These are phyloP conservation scores for Miscanthus lutarioriparius DNA, from an alignment of 176 grass and related monocot species.

Conservation along the genomic window DNA sequence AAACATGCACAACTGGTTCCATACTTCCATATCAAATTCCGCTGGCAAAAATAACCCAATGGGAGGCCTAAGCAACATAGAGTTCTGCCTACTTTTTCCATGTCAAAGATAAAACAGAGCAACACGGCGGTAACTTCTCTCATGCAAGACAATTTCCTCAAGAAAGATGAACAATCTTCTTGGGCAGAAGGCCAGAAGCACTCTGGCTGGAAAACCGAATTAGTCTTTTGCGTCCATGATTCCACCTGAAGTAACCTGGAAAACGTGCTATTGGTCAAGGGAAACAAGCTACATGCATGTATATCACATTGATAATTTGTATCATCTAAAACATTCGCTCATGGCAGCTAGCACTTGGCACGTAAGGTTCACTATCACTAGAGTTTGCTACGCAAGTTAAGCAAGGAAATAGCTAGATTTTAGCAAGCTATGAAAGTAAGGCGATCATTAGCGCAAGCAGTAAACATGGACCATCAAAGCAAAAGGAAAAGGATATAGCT, in stretches of 20 bases:
- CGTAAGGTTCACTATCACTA: background rate
- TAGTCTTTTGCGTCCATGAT: constrained; percentile 84
- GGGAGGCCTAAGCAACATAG: too few species aligned
- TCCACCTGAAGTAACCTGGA: constrained; percentile 85
- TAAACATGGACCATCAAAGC: constrained; percentile 6
- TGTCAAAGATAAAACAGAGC: too few species aligned
- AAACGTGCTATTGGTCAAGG: constrained; percentile 75
- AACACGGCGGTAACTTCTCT: too few species aligned
- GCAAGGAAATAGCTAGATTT: background rate
- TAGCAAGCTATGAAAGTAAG: background rate
- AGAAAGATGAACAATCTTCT: background rate
- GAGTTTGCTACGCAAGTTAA: constrained; percentile 18
- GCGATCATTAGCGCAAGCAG: background rate
- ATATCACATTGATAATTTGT: constrained; percentile 15
- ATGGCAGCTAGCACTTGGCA: background rate
- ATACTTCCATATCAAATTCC: background rate
- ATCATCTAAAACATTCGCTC: background rate
- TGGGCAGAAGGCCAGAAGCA: constrained; percentile 28
- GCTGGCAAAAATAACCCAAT: background rate
- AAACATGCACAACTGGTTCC: background rate
- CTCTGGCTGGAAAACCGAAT: constrained; percentile 13
- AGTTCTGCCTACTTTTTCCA: too few species aligned
- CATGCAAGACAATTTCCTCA: background rate
- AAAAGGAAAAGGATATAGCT: constrained; percentile 98
- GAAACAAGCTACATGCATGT: background rate